A percentile compares a stretch with the other conserved stretches of the same genome.
These are phyloP conservation scores for Ophiostoma sp. DNA, from an alignment of 2,329 filamentous ascomycete genomes.

Conservation along the genomic window DNA sequence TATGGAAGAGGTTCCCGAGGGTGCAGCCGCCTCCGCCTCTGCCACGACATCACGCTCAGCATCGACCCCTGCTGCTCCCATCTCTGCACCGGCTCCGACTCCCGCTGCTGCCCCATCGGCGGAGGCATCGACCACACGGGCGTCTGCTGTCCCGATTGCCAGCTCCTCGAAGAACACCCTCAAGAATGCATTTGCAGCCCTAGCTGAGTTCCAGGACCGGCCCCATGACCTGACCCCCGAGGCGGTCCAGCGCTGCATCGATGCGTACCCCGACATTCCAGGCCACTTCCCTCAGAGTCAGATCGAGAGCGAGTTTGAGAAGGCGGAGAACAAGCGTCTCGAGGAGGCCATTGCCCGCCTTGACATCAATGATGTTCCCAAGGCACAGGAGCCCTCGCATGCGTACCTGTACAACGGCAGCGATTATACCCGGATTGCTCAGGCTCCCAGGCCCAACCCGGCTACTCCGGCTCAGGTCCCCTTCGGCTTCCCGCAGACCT, in stretches of 20 bases:
- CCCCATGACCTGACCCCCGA: slow-evolving; percentile 21
- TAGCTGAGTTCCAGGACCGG: not conserved
- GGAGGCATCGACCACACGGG: not conserved
- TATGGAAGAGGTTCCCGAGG: slow-evolving; percentile 53
- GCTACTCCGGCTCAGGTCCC: no score
- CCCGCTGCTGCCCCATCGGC: not conserved
- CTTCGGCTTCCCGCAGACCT: not conserved
- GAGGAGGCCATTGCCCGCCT: slow-evolving; percentile 9
- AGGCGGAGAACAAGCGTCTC: slow-evolving; percentile 22
- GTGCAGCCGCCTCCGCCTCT: not conserved
- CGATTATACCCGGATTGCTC: no score
- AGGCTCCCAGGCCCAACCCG: not conserved
- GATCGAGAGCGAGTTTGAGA: slow-evolving; percentile 14
- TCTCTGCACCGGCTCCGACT: not conserved
- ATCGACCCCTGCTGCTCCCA: not conserved
- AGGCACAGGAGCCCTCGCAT: not conserved
- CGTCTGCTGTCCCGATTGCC: not conserved
- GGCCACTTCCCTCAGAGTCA: slow-evolving; percentile 20
- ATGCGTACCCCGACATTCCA: slow-evolving; percentile 24
- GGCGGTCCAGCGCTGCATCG: slow-evolving; percentile 21
- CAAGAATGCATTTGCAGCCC: not conserved
- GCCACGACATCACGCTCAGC: slow-evolving; percentile 26
- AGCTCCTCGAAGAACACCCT: not conserved
- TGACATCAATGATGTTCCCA: not conserved
- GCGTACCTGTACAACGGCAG: not conserved